These are phyloP conservation scores for Termitomyces titanicus DNA, from an alignment of 768 basidiomycete genomes.

Conservation along the genomic window DNA sequence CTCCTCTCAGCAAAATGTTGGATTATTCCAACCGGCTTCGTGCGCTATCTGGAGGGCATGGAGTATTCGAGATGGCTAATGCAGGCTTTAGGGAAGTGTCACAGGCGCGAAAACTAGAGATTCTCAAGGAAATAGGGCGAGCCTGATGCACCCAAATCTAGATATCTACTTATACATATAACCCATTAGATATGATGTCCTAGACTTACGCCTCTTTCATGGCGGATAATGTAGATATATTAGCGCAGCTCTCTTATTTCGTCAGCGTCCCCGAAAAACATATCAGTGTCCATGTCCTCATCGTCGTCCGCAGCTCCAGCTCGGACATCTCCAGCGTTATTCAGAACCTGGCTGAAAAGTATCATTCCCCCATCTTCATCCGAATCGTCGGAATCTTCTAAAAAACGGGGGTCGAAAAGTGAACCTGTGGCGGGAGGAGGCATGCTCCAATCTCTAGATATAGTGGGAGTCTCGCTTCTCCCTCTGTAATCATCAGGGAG, in stretches of 20 bases:
- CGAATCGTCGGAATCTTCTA: constrained; percentile 28
- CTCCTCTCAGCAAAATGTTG: constrained; percentile 78
- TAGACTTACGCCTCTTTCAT: constrained; percentile 1
- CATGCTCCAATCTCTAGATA: constrained; percentile 12
- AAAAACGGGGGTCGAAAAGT: constrained; percentile 20
- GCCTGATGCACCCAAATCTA: constrained; percentile 34
- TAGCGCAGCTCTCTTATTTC: constrained; percentile 59
- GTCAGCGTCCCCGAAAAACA: constrained; percentile 82
- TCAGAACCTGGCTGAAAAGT: constrained; percentile 71
- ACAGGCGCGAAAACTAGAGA: constrained; percentile 60
- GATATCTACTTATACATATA: background rate
- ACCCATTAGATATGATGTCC: background rate
- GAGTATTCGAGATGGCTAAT: constrained; percentile 71
- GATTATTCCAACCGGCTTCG: constrained; percentile 78
- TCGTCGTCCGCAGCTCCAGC: constrained; percentile 67
- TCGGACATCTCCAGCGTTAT: constrained; percentile 50
- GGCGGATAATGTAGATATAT: constrained; percentile 7
- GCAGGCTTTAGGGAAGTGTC: constrained; percentile 76
- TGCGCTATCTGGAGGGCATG: constrained; percentile 80
- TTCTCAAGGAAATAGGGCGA: constrained; percentile 75
- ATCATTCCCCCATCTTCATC: constrained; percentile 57
- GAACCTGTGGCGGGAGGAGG: constrained; percentile 21
- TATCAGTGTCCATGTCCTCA: constrained; percentile 69
- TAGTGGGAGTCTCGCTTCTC: constrained; percentile 32
- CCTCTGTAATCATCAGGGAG: constrained; percentile 57